Base-by-base conservation (phyloP, 2,329 filamentous ascomycete species). In the Tolypocladium album region DNA sequence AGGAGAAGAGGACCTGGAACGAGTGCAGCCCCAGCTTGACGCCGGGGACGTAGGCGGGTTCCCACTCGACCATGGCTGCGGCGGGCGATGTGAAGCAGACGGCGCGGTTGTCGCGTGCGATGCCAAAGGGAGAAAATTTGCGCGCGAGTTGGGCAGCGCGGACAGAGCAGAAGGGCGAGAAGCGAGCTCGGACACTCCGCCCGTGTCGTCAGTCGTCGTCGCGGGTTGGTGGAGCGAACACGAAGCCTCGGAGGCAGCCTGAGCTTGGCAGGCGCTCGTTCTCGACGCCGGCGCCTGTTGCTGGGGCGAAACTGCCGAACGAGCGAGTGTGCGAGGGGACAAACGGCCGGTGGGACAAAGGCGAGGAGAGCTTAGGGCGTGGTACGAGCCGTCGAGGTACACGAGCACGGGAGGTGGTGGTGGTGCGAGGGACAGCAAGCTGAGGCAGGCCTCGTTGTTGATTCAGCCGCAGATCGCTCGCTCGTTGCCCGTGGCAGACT, bases 1-100 rank as follows among this genome's bases (percentile, higher is more conserved):
- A 76, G 55, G 75, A 80, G 31, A 85, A 66, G 55, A 82, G 64
- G 61, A 81, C 77, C 73, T 88, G 85, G 60, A 75, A 70, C 58
- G 76, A 72, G 72, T 88, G 85, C 50, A 86, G 70, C 59, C 76
- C 78, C 61, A 87, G 72, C 73, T 88, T 88, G 71, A 79, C 71
- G 62, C 72, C 72, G 59, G 83, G 82, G 50, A 85, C 74, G 64
- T 76, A 74, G 67, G 83, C 79, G 45, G 82, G 75, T 68, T 84
- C 76, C 68, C 82, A 73, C 64, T 84, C 74, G 67, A 75, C 74
- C 74, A 81, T 79, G 59, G 45, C 70, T 61, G 42, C 3, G 31
- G 11, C 17, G 50, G 27, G 50, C 7, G 52, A 40, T 38, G n/a
- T 39, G 13, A 3, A 8, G 40, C 31, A 39, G 45, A 22, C 39